These are phyloP conservation scores for Larix kaempferi DNA, from an alignment of 75 land plant genomes.

Conservation along the genomic window DNA sequence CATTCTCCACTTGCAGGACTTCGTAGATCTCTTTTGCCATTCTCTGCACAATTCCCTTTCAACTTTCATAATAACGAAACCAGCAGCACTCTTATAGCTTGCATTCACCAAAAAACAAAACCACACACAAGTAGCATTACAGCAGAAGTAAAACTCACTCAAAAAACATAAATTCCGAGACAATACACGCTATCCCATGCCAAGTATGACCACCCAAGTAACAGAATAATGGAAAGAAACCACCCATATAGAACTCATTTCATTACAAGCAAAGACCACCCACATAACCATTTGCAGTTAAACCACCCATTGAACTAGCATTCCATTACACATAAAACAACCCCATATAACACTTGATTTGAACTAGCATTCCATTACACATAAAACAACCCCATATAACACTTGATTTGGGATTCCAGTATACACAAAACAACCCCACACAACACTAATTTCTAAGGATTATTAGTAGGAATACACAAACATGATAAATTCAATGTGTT, in stretches of 20 bases:
- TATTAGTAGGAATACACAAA: background rate
- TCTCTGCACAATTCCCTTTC: background rate
- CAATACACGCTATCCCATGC: no score
- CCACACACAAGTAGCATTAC: background rate
- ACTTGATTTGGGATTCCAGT: background rate
- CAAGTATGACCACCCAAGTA: no score
- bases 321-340: background rate
- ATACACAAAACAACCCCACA: background rate
- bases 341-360: background rate
- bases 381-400: background rate
- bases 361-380: background rate
- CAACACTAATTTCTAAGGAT: background rate
- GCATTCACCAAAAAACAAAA: background rate
- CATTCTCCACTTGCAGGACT: conserved; percentile 72
- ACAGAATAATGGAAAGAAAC: no score
- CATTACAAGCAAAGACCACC: background rate
- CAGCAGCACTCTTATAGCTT: background rate
- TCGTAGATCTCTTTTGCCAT: conserved; percentile 56
- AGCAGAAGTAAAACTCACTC: background rate
- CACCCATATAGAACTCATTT: background rate
- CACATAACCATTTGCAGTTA: background rate
- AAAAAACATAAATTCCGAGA: background rate
- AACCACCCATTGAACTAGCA: background rate
- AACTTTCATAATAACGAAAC: background rate
- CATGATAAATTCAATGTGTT: background rate